These are phyloP conservation scores for Sporothrix sp. DNA, from an alignment of 2,329 filamentous ascomycete species.

Conservation along the genomic window DNA sequence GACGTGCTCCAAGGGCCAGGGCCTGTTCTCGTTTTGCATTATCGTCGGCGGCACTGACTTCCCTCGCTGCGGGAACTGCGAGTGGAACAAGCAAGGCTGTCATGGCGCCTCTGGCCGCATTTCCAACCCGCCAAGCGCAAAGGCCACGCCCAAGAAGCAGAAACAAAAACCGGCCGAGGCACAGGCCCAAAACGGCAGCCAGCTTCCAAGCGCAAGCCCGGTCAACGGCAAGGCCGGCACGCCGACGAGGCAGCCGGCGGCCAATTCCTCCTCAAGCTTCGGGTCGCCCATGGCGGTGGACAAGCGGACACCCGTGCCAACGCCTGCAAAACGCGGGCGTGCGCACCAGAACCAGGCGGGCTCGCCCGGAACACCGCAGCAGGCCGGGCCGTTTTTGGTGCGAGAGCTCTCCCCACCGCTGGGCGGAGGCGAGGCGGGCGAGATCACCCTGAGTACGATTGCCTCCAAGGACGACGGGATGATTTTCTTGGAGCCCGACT, in stretches of 20 bases:
- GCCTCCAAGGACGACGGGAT: slow-evolving; percentile 39
- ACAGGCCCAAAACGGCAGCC: not conserved
- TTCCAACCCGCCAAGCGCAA: too few species aligned
- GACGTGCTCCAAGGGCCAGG: slow-evolving; percentile 33
- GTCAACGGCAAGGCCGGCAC: not conserved
- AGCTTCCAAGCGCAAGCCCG: not conserved
- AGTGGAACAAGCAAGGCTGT: slow-evolving; percentile 34
- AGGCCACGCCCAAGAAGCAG: not conserved
- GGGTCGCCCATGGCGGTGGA: not conserved
- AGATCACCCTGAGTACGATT: slow-evolving; percentile 38
- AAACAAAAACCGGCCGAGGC: not conserved
- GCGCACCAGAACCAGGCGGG: too few species aligned
- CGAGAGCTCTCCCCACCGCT: not conserved
- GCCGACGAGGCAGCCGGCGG: not conserved
- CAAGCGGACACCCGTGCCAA: not conserved
- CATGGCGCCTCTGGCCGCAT: slow-evolving; percentile 14
- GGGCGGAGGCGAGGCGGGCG: slow-evolving; percentile 17
- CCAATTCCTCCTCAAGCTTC: not conserved
- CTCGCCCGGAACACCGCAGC: not conserved
- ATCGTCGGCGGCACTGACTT: slow-evolving; percentile 33
- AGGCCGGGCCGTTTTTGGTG: not conserved
- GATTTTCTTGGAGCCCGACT: slow-evolving; percentile 40
- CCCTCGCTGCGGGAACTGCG: slow-evolving; percentile 41
- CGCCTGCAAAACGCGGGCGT: too few species aligned
- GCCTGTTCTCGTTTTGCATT: slow-evolving; percentile 37